phyloP scores from a whole-genome alignment of 768 basidiomycete species.

The Termitomyces sp. region DNA sequence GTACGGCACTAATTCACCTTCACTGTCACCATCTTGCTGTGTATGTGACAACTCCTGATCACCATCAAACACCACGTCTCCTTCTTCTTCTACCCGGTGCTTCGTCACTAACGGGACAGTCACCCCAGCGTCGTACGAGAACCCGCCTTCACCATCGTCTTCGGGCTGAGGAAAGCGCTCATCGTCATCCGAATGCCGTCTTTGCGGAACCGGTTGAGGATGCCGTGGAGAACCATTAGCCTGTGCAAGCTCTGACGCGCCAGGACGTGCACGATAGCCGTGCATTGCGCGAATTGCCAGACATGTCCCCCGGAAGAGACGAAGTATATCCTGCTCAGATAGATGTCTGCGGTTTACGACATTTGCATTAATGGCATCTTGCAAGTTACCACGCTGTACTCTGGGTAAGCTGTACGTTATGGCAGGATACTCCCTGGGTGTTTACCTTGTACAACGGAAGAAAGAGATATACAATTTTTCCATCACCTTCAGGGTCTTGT shows the following conservation, averaged over 20 bases:
- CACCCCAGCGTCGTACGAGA: slow-evolving; percentile 55
- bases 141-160: slow-evolving; percentile 68
- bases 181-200: slow-evolving; percentile 47
- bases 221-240: slow-evolving; percentile 14
- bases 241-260: slow-evolving; percentile 19
- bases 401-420: background rate
- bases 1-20: slow-evolving; percentile 72
- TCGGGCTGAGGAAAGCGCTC: slow-evolving; percentile 74
- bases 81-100: slow-evolving; percentile 43
- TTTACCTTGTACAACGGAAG: slow-evolving; percentile 84
- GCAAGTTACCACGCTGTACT: slow-evolving; percentile 80
- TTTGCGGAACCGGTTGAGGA: slow-evolving; percentile 16
- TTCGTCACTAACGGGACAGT: slow-evolving; percentile 59
- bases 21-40: slow-evolving; percentile 29
- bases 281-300: slow-evolving; percentile 95
- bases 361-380: slow-evolving; percentile 89
- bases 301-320: slow-evolving; percentile 91
- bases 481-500: slow-evolving; percentile 89
- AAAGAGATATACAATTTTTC: slow-evolving; percentile 95
- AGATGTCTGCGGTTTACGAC: slow-evolving; percentile 78
- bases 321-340: slow-evolving; percentile 83
- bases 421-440: background rate
- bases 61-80: slow-evolving; percentile 70
- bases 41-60: slow-evolving; percentile 60
- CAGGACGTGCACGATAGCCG: slow-evolving; percentile 60